Evolutionary conservation across 768 basidiomycete genomes (phyloP).

Genomic region (Termitomyces sp.): DNA sequence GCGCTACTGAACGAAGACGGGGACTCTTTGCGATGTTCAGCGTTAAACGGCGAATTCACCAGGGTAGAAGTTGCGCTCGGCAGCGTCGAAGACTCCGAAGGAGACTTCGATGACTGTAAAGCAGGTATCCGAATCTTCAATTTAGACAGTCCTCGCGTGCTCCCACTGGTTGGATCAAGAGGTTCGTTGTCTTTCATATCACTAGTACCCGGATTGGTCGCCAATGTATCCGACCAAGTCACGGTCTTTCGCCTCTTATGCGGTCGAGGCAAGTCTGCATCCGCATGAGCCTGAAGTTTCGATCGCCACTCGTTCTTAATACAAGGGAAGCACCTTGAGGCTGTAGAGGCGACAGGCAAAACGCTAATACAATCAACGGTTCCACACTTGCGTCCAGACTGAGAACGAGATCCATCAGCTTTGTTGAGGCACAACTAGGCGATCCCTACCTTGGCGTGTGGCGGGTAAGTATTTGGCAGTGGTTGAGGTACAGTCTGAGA

Average conservation of each 20-base stretch:
- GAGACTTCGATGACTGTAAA: background rate
- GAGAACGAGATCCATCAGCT: background rate
- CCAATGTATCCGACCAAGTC: conserved; percentile 29
- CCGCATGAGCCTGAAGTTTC: background rate
- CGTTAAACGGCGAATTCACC: background rate
- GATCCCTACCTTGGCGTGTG: background rate
- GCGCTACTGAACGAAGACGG: background rate
- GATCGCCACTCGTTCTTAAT: conserved; percentile 15
- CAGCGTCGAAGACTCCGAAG: background rate
- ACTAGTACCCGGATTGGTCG: conserved; percentile 1
- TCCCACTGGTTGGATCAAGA: background rate
- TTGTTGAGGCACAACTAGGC: background rate
- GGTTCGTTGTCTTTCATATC: background rate
- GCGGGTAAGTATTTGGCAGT: no score
- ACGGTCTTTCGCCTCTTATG: conserved; percentile 23
- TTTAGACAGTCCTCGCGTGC: background rate
- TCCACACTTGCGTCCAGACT: conserved; percentile 10
- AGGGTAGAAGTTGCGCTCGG: background rate
- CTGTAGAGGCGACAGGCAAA: conserved; percentile 4
- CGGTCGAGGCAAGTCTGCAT: background rate
- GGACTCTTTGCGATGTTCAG: background rate
- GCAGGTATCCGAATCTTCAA: conserved; percentile 8
- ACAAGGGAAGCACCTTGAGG: conserved; percentile 13
- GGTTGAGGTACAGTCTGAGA: no score
- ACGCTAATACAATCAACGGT: conserved; percentile 6